phyloP scores from a whole-genome alignment of 331 rosid genomes.

The Dryas integrifolia region DNA sequence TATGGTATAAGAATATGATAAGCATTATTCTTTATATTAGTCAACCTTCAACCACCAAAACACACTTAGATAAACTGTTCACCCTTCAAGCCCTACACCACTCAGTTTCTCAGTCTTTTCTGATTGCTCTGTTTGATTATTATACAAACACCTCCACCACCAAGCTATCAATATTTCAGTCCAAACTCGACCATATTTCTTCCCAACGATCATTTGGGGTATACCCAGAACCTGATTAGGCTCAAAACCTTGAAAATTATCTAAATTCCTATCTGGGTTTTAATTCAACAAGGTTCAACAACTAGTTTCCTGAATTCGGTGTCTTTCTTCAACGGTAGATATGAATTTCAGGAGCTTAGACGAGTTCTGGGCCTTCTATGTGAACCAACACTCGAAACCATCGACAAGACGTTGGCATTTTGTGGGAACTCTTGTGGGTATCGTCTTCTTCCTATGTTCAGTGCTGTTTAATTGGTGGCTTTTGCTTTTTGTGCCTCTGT shows the following conservation, averaged over 20 bases:
- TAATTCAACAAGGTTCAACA: not conserved
- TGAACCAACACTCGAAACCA: slow-evolving; percentile 82
- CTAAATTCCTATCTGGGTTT: slow-evolving; percentile 10
- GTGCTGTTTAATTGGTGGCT: slow-evolving; percentile 76
- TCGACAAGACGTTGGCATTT: slow-evolving; percentile 95
- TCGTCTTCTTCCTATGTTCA: slow-evolving; percentile 62
- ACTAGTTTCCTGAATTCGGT: slow-evolving; percentile 18
- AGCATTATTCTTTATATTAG: no score
- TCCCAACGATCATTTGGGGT: not conserved
- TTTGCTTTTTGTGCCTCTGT: slow-evolving; percentile 64
- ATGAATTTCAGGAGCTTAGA: slow-evolving; percentile 93
- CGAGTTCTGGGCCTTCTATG: slow-evolving; percentile 82
- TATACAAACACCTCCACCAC: not conserved
- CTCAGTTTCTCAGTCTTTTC: not conserved
- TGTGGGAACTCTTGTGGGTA: slow-evolving; percentile 56
- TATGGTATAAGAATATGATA: no score
- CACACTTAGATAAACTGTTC: slow-evolving; percentile 2
- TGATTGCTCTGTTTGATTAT: not conserved
- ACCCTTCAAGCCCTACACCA: not conserved
- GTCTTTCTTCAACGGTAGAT: not conserved
- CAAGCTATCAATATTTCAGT: not conserved
- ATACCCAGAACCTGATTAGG: not conserved
- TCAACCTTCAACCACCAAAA: not conserved
- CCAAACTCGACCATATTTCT: not conserved
- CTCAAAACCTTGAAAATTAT: slow-evolving; percentile 2